These are phyloP conservation scores for Phytopythium kandeliae DNA, from an alignment of 352 stramenopile species.

Conservation along the genomic window DNA sequence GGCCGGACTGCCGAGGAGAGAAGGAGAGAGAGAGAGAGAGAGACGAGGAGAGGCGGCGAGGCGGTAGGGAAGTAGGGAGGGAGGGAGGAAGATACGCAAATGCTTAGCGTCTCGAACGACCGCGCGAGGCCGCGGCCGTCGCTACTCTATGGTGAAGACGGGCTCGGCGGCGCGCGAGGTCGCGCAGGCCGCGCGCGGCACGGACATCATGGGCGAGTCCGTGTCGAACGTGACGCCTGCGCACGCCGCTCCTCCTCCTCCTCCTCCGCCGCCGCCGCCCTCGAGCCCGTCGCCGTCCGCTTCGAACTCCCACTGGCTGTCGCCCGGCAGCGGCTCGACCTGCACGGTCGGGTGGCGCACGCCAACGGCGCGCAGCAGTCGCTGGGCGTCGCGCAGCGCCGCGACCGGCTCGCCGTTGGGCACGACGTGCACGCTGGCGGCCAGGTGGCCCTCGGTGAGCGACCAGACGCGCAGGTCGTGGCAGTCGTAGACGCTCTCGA, in stretches of 20 bases:
- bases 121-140: too few relatives aligned
- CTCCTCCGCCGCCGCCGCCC: too few relatives aligned
- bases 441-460: slow-evolving; percentile 86
- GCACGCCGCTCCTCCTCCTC: slow-evolving; percentile 46
- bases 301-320: slow-evolving; percentile 58
- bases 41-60: too few relatives aligned
- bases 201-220: slow-evolving; percentile 59
- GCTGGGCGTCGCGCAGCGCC: slow-evolving; percentile 51
- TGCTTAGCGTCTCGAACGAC: too few relatives aligned
- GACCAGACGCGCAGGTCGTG: slow-evolving; percentile 98
- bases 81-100: too few relatives aligned
- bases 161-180: slow-evolving; percentile 29
- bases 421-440: slow-evolving; percentile 91
- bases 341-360: slow-evolving; percentile 65
- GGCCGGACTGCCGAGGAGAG: too few relatives aligned
- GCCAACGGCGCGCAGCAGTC: slow-evolving; percentile 40
- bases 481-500: slow-evolving; percentile 88
- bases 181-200: slow-evolving; percentile 38
- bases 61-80: too few relatives aligned
- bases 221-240: slow-evolving; percentile 43
- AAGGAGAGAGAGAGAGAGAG: too few relatives aligned
- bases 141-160: slow-evolving; percentile 8
- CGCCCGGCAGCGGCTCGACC: slow-evolving; percentile 40
- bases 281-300: slow-evolving; percentile 2
- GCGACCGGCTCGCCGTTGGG: slow-evolving; percentile 45